Conservation (phyloP, 129 eudicot species). For the Centaurea solstitialis region DNA sequence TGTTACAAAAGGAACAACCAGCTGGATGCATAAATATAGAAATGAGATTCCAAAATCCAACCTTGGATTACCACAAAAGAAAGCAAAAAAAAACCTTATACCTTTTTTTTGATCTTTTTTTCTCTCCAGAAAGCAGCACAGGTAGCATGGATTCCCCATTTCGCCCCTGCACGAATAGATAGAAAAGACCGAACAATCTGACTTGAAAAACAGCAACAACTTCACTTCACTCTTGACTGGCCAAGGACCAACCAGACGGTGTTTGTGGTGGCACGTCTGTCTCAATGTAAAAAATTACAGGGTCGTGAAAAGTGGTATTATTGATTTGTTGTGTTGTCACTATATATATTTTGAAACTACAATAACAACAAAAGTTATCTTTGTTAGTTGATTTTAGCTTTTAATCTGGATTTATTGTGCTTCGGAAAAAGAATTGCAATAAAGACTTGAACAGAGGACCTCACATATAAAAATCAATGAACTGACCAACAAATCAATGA, state of each 20-base stretch:
- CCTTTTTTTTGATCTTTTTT: not conserved
- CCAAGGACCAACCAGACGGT: not conserved
- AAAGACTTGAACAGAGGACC: too few species aligned
- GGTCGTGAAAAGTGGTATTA: too few species aligned
- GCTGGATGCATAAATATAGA: conserved; percentile 27
- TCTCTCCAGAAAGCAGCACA: conserved; percentile 9
- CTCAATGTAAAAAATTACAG: too few species aligned
- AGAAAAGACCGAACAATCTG: conserved; percentile 25
- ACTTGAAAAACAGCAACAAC: conserved; percentile 27
- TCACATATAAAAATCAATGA: too few species aligned
- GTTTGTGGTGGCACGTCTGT: too few species aligned
- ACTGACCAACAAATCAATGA: too few species aligned
- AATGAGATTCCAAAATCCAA: conserved; percentile 34
- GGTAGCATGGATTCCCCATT: conserved; percentile 15
- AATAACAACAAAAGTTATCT: too few species aligned
- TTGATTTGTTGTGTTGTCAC: too few species aligned
- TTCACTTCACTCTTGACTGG: conserved; percentile 4
- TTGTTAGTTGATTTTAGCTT: too few species aligned
- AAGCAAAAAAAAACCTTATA: not conserved
- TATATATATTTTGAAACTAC: too few species aligned
- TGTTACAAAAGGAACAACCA: conserved; percentile 24
- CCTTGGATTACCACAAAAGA: conserved; percentile 13
- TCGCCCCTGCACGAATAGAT: not conserved
- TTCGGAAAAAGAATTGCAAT: too few species aligned
- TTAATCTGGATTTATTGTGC: too few species aligned